Evolutionary conservation across 129 eudicot genomes (phyloP).

Genomic region (Centella asiatica): DNA sequence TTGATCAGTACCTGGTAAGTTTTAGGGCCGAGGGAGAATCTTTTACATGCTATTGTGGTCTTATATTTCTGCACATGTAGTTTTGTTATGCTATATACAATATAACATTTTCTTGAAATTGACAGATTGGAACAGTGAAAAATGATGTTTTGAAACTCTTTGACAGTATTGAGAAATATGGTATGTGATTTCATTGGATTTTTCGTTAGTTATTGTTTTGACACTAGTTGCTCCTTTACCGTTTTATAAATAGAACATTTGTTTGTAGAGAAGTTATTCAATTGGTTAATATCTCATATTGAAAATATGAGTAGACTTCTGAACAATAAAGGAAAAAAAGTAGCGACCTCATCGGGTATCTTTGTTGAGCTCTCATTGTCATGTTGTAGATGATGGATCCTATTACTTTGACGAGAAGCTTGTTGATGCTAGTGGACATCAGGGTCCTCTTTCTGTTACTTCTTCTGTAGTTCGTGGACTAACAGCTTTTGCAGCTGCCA

Average conservation of each 20-base stretch:
- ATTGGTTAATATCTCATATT: too few relatives aligned
- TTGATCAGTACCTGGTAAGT: slow-evolving; percentile 61
- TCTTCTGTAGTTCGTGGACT: slow-evolving; percentile 81
- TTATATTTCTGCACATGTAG: background rate
- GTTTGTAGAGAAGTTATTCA: too few relatives aligned
- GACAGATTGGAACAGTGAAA: slow-evolving; percentile 63
- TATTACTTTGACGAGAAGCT: slow-evolving; percentile 86
- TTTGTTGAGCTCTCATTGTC: background rate
- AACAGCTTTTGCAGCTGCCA: slow-evolving; percentile 50
- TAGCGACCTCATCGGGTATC: too few relatives aligned
- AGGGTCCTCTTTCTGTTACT: slow-evolving; percentile 78
- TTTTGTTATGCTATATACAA: background rate
- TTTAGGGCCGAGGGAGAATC: too few relatives aligned
- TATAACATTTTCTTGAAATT: slow-evolving; percentile 4
- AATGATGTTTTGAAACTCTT: slow-evolving; percentile 72
- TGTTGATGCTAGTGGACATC: slow-evolving; percentile 57
- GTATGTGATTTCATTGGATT: slow-evolving; percentile 25
- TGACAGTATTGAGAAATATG: slow-evolving; percentile 82
- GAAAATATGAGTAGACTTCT: too few relatives aligned
- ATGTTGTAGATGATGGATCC: slow-evolving; percentile 74
- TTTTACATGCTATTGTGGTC: background rate
- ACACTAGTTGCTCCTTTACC: background rate
- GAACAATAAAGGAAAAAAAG: too few relatives aligned
- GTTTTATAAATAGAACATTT: background rate
- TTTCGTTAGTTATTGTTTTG: background rate